Evolutionary conservation across 495 filamentous ascomycete species (phyloP).

Genomic region (Cairneyella variabilis): DNA sequence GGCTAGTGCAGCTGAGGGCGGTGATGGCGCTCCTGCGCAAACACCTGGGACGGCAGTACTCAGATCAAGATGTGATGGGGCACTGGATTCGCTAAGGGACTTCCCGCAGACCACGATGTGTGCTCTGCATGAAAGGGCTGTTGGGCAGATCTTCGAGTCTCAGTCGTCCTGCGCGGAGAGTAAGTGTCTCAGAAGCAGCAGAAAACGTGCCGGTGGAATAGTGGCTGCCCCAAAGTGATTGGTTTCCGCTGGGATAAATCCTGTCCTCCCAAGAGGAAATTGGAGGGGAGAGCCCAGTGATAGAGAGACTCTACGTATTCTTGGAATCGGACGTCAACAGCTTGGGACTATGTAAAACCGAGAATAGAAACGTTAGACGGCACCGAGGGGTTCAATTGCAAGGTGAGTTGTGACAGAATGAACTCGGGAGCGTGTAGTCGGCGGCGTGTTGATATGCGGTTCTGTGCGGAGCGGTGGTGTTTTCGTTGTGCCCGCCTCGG

Average conservation of each 20-base stretch:
- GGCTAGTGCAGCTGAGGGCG: too few relatives aligned
- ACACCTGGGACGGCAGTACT: background rate
- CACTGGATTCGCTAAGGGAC: constrained; percentile 12
- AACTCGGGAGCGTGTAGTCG: too few relatives aligned
- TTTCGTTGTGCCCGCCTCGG: too few relatives aligned
- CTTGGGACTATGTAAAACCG: too few relatives aligned
- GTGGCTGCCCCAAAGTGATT: background rate
- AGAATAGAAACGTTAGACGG: too few relatives aligned
- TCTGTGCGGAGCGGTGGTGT: too few relatives aligned
- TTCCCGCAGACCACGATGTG: constrained; percentile 2
- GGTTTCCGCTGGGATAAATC: background rate
- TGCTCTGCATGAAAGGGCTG: background rate
- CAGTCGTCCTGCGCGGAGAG: background rate
- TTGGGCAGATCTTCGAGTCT: background rate
- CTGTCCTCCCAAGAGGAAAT: background rate
- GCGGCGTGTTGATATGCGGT: too few relatives aligned
- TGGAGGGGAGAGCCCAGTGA: background rate
- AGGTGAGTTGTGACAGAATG: too few relatives aligned
- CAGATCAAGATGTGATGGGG: background rate
- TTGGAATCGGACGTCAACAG: too few relatives aligned
- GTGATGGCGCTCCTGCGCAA: too few relatives aligned
- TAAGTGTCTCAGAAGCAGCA: background rate
- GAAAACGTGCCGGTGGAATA: background rate
- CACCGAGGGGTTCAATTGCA: too few relatives aligned
- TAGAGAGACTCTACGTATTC: background rate